Evolutionary conservation across 106 monocot genomes (phyloP).

Genomic region (Agapanthus africanus): DNA sequence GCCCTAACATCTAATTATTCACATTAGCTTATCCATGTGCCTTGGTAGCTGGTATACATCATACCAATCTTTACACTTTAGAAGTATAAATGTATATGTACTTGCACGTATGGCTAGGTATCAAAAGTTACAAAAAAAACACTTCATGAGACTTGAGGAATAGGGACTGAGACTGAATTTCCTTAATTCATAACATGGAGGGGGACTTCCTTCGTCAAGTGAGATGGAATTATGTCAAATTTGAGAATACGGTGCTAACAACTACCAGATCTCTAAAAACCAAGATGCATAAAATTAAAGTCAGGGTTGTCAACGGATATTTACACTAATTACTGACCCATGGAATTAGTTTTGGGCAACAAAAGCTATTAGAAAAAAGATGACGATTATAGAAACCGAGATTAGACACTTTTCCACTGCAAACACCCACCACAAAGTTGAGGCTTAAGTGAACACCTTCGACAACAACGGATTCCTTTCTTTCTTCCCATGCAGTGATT

Average conservation of each 20-base stretch:
- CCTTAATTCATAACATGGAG: neutral
- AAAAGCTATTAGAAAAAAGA: neutral
- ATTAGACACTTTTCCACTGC: constrained; percentile 8
- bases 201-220: neutral
- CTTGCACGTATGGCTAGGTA: neutral
- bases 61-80: too few species aligned
- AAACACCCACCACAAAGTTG: constrained; percentile 67
- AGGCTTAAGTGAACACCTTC: constrained; percentile 98
- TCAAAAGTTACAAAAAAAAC: neutral
- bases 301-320: too few species aligned
- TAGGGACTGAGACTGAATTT: neutral
- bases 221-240: neutral
- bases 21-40: neutral
- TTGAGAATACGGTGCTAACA: neutral
- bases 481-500: constrained; percentile 95
- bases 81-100: neutral
- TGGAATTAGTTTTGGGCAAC: neutral
- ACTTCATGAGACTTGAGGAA: neutral
- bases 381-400: neutral
- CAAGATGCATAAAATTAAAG: neutral
- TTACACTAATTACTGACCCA: neutral
- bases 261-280: neutral
- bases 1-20: neutral
- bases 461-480: constrained; percentile 85
- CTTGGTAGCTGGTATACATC: too few species aligned